A percentile compares a stretch with the other conserved stretches of the same genome.
Evolutionary conservation across 495 filamentous ascomycete species (phyloP).

Genomic region (Penicillium manginii): DNA sequence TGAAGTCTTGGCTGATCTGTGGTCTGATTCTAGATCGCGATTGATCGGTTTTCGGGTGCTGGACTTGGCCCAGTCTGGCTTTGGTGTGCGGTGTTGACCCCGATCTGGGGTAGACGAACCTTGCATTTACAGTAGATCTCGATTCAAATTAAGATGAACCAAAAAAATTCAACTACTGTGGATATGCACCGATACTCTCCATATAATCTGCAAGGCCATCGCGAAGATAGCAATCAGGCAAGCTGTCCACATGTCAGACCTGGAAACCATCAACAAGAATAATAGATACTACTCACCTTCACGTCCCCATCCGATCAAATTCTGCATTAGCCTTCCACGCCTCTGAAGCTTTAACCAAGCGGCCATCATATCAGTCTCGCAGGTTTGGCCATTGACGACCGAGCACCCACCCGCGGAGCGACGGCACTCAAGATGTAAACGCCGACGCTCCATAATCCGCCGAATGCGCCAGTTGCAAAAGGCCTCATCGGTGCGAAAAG

Average conservation of each 20-base stretch:
- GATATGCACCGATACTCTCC: neutral
- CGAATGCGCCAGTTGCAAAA: conserved; percentile 48
- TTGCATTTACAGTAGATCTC: neutral
- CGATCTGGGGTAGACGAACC: neutral
- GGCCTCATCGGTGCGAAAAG: conserved; percentile 47
- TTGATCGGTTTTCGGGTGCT: neutral
- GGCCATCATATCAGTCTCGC: conserved; percentile 36
- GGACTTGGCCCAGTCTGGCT: neutral
- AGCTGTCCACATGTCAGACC: conserved; percentile 5
- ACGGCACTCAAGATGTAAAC: conserved; percentile 46
- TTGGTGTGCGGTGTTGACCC: neutral
- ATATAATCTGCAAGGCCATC: neutral
- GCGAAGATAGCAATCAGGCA: conserved; percentile 4
- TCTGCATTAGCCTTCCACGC: conserved; percentile 16
- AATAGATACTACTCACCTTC: conserved; percentile 34
- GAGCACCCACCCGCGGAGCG: conserved; percentile 35
- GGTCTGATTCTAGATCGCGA: neutral
- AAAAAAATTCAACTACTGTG: neutral
- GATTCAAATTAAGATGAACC: neutral
- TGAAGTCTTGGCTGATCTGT: conserved; percentile 2
- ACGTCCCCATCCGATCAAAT: conserved; percentile 15
- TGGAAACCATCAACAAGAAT: neutral
- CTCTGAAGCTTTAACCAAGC: conserved; percentile 38
- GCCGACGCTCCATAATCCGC: conserved; percentile 47
- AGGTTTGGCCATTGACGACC: conserved; percentile 41